Conservation (phyloP, 805 yeast genomes). For the Candida dendrica region DNA sequence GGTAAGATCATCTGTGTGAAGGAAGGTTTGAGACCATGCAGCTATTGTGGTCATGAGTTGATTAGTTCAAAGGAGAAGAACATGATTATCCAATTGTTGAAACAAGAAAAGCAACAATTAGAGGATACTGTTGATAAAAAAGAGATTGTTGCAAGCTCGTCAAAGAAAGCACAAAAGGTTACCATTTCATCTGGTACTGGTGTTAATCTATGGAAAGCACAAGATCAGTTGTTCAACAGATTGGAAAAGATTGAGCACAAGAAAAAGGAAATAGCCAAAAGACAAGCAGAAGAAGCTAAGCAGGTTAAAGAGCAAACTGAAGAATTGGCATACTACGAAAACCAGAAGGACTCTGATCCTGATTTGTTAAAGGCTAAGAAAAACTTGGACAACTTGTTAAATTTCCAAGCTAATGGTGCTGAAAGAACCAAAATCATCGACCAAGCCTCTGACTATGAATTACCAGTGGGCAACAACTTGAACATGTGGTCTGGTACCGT, state of each 20-base stretch:
- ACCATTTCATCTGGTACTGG: constrained; percentile 54
- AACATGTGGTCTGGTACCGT: constrained; percentile 78
- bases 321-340: constrained; percentile 37
- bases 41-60: constrained; percentile 68
- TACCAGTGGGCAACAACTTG: constrained; percentile 42
- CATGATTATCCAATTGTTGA: constrained; percentile 47
- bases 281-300: constrained; percentile 26
- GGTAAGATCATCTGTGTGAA: constrained; percentile 88
- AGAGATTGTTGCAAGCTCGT: constrained; percentile 7
- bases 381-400: constrained; percentile 62
- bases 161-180: constrained; percentile 37
- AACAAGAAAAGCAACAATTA: constrained; percentile 42
- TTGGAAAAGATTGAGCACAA: constrained; percentile 43
- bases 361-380: constrained; percentile 66
- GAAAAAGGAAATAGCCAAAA: constrained; percentile 25
- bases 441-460: constrained; percentile 81
- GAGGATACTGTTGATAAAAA: constrained; percentile 20
- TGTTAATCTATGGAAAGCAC: constrained; percentile 59
- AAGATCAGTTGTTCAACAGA: constrained; percentile 53
- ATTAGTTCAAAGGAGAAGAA: constrained; percentile 54
- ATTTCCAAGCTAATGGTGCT: constrained; percentile 79
- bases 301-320: constrained; percentile 34
- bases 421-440: constrained; percentile 91
- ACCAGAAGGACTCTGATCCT: constrained; percentile 37
- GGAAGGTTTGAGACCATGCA: constrained; percentile 89